A percentile compares a stretch with the other conserved stretches of the same genome.
Conservation (phyloP, 2,329 filamentous ascomycete genomes). For the Chaetomium strumarium region DNA sequence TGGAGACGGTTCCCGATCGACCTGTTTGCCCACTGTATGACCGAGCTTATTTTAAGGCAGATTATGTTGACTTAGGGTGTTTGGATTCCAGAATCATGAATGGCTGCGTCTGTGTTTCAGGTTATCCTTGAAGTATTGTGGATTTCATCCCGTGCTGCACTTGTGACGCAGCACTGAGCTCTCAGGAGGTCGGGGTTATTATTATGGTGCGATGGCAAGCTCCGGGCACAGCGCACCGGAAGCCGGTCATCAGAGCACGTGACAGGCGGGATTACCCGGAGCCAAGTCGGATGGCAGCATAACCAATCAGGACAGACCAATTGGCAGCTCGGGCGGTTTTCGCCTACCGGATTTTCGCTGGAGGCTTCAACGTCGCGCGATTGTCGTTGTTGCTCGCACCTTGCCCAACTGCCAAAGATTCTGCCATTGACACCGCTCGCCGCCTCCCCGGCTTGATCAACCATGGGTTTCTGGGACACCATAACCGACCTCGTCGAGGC, state of each 20-base stretch:
- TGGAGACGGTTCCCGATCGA: too few species aligned
- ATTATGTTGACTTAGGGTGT: too few species aligned
- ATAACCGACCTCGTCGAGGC: conserved; percentile 60
- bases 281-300: conserved; percentile 1
- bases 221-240: not conserved
- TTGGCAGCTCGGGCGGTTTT: conserved; percentile 66
- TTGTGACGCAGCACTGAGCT: too few species aligned
- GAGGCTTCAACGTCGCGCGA: conserved; percentile 29
- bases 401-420: conserved; percentile 25
- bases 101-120: too few species aligned
- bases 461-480: conserved; percentile 63
- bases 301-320: conserved; percentile 22
- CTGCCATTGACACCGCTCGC: conserved; percentile 20
- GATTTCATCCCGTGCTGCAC: too few species aligned
- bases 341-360: conserved; percentile 29
- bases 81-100: too few species aligned
- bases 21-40: too few species aligned
- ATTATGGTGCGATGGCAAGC: not conserved
- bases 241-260: conserved; percentile 13
- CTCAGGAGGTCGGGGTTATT: not conserved
- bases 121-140: too few species aligned
- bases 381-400: conserved; percentile 12
- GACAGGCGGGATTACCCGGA: conserved; percentile 21
- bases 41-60: too few species aligned
- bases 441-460: conserved; percentile 34